A percentile compares a stretch with the other conserved stretches of the same genome.
Evolutionary conservation across 345 rosid genomes (phyloP).

Genomic region (Microthlaspi erraticum): DNA sequence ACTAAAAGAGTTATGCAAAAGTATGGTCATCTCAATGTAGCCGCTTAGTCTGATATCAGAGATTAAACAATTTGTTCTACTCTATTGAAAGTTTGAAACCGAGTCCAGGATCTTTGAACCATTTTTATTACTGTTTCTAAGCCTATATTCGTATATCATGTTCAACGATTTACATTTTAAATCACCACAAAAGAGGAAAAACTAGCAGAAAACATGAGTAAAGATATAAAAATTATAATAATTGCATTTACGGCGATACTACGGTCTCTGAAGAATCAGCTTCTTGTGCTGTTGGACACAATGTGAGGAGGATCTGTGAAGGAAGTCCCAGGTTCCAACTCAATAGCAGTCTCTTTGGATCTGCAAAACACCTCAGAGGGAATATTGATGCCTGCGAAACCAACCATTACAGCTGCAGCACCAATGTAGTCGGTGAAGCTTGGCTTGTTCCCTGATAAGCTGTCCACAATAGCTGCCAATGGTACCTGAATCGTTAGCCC

Average conservation of each 20-base stretch:
- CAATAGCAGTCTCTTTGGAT: constrained; percentile 52
- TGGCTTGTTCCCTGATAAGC: constrained; percentile 73
- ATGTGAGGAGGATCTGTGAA: constrained; percentile 34
- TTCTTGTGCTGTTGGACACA: constrained; percentile 11
- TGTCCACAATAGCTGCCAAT: constrained; percentile 85
- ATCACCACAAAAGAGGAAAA: neutral
- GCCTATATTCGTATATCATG: constrained; percentile 4
- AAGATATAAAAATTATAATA: too few relatives aligned
- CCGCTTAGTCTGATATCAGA: constrained; percentile 35
- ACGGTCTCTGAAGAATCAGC: constrained; percentile 11
- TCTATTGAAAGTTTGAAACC: constrained; percentile 28
- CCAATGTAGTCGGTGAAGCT: constrained; percentile 75
- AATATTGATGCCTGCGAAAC: constrained; percentile 86
- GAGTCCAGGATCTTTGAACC: constrained; percentile 2
- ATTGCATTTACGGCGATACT: neutral
- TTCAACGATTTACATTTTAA: constrained; percentile 24
- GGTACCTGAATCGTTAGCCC: constrained; percentile 97
- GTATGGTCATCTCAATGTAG: constrained; percentile 61
- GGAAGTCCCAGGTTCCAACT: constrained; percentile 46
- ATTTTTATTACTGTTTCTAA: constrained; percentile 20
- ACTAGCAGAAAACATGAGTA: neutral
- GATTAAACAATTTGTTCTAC: neutral
- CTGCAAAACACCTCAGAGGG: constrained; percentile 59
- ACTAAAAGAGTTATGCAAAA: constrained; percentile 89
- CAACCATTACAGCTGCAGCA: constrained; percentile 84